Conservation (phyloP, 1,284 basidiomycete genomes). For the Leccinum pachyderme region DNA sequence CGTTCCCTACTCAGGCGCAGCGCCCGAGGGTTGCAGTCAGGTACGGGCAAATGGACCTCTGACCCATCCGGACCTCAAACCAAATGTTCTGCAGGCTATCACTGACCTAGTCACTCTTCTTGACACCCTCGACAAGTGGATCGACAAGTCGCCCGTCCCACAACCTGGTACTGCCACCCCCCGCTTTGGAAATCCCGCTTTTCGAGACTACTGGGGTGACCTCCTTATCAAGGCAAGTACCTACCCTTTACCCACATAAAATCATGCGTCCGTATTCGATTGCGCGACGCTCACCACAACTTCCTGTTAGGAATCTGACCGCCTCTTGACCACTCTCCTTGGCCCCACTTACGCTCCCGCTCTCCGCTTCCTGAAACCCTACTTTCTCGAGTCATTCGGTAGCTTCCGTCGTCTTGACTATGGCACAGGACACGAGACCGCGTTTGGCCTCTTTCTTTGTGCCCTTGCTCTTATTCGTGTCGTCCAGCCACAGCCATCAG, state of each 20-base stretch:
- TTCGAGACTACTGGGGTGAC: conserved; percentile 79
- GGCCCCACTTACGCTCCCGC: conserved; percentile 44
- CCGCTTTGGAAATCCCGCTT: conserved; percentile 93
- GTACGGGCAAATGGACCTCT: conserved; percentile 7
- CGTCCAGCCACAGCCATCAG: conserved; percentile 48
- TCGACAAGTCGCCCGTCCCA: conserved; percentile 78
- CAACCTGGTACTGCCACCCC: conserved; percentile 62
- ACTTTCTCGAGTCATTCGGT: conserved; percentile 85
- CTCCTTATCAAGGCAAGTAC: conserved; percentile 71
- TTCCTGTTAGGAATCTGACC: conserved; percentile 53
- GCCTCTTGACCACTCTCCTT: conserved; percentile 54
- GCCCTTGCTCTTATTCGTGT: conserved; percentile 65
- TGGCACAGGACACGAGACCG: conserved; percentile 93
- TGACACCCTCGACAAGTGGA: conserved; percentile 73
- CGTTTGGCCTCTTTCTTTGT: conserved; percentile 80
- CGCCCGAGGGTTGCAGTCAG: conserved; percentile 15
- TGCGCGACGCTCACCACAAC: conserved; percentile 7
- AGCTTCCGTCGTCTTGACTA: conserved; percentile 93
- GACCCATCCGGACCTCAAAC: conserved; percentile 10
- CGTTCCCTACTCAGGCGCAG: conserved; percentile 1
- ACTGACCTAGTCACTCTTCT: conserved; percentile 55
- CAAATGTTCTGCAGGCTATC: conserved; percentile 43
- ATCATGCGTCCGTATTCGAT: not conserved
- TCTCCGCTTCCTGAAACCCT: conserved; percentile 66
- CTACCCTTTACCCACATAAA: not conserved